These are phyloP conservation scores for Suillus brevipes DNA, from an alignment of 768 basidiomycete species.

Conservation along the genomic window DNA sequence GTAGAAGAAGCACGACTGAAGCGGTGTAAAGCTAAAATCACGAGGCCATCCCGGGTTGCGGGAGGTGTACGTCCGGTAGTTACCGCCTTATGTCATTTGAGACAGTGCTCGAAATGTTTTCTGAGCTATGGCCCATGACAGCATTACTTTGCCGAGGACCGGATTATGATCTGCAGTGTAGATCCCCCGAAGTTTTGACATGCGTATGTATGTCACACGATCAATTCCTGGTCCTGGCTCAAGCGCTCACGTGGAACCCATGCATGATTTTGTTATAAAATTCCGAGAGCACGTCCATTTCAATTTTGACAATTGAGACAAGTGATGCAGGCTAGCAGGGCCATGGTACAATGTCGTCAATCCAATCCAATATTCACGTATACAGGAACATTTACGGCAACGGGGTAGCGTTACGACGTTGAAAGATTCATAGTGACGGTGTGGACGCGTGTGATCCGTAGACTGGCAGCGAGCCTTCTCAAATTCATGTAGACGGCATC, in stretches of 20 bases:
- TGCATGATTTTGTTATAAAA: background rate
- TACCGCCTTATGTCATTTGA: background rate
- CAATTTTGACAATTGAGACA: background rate
- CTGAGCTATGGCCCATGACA: background rate
- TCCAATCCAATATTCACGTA: background rate
- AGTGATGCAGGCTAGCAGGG: background rate
- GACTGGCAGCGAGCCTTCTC: background rate
- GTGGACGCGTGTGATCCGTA: no score
- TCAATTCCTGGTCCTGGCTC: background rate
- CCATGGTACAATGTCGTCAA: background rate
- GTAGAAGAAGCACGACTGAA: background rate
- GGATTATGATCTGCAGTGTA: background rate
- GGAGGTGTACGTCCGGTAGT: background rate
- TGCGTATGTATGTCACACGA: background rate
- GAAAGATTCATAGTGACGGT: background rate
- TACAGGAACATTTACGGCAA: background rate
- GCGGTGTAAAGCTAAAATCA: conserved; percentile 1
- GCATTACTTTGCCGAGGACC: background rate
- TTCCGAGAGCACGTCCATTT: background rate
- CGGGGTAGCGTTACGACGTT: background rate
- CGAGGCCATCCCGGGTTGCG: background rate
- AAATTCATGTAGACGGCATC: background rate
- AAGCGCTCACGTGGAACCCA: background rate
- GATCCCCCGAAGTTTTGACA: background rate
- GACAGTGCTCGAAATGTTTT: background rate